Percentiles rank a stretch among this genome's conserved stretches.
These are phyloP conservation scores for Epichloe scottii DNA, from an alignment of 2,329 filamentous ascomycete genomes.

Conservation along the genomic window DNA sequence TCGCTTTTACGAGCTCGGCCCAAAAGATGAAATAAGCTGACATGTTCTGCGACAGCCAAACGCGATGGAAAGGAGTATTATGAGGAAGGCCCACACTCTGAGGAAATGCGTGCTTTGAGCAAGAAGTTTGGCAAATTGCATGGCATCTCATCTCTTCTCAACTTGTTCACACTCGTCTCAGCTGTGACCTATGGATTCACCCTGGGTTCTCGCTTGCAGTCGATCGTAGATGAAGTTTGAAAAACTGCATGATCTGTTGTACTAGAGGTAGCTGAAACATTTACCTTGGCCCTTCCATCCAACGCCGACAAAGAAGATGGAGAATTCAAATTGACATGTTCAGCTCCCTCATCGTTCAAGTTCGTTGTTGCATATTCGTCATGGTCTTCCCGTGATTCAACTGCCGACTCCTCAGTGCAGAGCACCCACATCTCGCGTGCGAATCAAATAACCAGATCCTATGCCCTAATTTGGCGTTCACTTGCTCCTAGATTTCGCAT, in stretches of 20 bases:
- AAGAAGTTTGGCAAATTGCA: constrained; percentile 69
- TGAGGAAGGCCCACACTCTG: constrained; percentile 65
- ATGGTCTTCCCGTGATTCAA: not conserved
- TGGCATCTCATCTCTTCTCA: constrained; percentile 68
- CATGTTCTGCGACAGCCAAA: constrained; percentile 42
- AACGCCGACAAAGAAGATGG: not conserved
- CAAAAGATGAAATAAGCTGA: constrained; percentile 8
- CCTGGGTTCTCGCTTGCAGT: constrained; percentile 50
- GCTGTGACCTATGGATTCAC: constrained; percentile 68
- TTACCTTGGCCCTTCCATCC: not conserved
- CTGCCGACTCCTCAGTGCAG: not conserved
- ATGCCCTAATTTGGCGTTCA: not conserved
- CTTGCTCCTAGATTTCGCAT: not conserved
- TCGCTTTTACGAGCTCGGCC: not conserved
- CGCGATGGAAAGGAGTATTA: constrained; percentile 81
- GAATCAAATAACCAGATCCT: not conserved
- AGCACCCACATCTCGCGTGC: not conserved
- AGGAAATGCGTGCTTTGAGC: constrained; percentile 73
- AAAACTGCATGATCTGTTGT: not conserved
- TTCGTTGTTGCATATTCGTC: not conserved
- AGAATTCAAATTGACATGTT: not conserved
- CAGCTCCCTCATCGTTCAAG: not conserved
- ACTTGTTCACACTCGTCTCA: constrained; percentile 56
- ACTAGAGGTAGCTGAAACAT: not conserved
- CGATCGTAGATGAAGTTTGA: constrained; percentile 13